phyloP scores from a whole-genome alignment of 495 filamentous ascomycete genomes.

The Penicillium soppii region DNA sequence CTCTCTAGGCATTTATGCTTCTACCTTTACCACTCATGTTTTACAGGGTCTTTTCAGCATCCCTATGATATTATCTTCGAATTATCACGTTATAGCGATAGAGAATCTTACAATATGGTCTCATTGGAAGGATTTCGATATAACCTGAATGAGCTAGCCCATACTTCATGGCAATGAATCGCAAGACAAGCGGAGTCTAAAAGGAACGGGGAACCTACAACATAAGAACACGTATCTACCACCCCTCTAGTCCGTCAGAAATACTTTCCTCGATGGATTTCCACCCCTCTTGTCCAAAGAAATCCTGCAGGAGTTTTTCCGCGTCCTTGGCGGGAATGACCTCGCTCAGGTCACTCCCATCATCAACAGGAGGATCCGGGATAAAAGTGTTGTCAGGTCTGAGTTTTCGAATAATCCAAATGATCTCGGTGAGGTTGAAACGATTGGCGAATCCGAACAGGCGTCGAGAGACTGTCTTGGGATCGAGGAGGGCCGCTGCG shows the following conservation, averaged over 20 bases:
- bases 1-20: too few species aligned
- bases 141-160: too few species aligned
- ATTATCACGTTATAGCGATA: too few species aligned
- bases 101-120: too few species aligned
- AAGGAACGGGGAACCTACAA: conserved; percentile 45
- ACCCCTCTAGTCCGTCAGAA: conserved; percentile 1
- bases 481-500: conserved; percentile 38
- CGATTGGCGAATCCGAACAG: conserved; percentile 33
- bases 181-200: conserved; percentile 28
- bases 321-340: conserved; percentile 4
- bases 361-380: conserved; percentile 6
- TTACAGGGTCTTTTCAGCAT: too few species aligned
- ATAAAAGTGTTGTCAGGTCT: conserved; percentile 17
- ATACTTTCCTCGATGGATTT: conserved; percentile 12
- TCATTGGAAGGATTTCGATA: too few species aligned
- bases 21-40: too few species aligned
- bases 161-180: too few species aligned
- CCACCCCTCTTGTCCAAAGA: conserved; percentile 15
- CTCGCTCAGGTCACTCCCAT: conserved; percentile 8
- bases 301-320: conserved; percentile 7
- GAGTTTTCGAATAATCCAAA: conserved; percentile 14
- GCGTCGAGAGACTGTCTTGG: conserved; percentile 39
- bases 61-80: too few species aligned
- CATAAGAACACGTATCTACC: too few species aligned
- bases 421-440: conserved; percentile 16